phyloP scores from a whole-genome alignment of 2,329 filamentous ascomycete species.

The Lecanicillium sp. region DNA sequence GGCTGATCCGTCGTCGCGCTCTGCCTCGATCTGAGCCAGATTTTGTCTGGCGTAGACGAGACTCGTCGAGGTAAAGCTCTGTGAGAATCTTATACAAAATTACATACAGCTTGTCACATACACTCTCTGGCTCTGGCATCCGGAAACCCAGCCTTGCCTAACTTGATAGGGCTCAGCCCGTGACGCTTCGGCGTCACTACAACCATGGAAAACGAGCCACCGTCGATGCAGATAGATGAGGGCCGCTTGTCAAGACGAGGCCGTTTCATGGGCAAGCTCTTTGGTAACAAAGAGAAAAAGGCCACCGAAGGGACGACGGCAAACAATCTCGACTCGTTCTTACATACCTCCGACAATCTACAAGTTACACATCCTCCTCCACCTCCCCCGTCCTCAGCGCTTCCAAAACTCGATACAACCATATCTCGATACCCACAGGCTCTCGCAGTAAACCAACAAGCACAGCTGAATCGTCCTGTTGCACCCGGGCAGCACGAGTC shows the following conservation, averaged over 20 bases:
- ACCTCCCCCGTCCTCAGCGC: conserved; percentile 27
- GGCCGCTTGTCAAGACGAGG: conserved; percentile 36
- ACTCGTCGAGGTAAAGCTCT: too few species aligned
- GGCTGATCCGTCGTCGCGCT: too few species aligned
- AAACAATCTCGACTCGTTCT: conserved; percentile 49
- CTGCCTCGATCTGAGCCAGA: too few species aligned
- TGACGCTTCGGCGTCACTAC: conserved; percentile 16
- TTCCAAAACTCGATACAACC: conserved; percentile 46
- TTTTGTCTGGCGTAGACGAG: too few species aligned
- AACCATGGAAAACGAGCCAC: conserved; percentile 38
- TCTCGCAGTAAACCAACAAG: conserved; percentile 33
- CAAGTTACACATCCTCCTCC: conserved; percentile 43
- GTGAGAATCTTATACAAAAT: too few species aligned
- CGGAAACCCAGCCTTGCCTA: conserved; percentile 16
- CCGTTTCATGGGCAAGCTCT: conserved; percentile 57
- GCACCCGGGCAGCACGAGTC: conserved; percentile 29
- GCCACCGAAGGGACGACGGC: conserved; percentile 24
- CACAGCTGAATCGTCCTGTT: conserved; percentile 35
- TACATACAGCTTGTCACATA: too few species aligned
- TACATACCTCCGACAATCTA: conserved; percentile 47
- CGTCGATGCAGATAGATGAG: conserved; percentile 27
- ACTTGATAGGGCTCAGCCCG: conserved; percentile 17
- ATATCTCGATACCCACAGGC: conserved; percentile 49
- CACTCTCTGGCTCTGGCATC: too few species aligned
- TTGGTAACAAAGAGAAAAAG: conserved; percentile 39